Evolutionary conservation across 805 yeast species (phyloP), one percentile per base, ranked within the genome.

Genomic region (Grigorovia yakushimaensis): DNA sequence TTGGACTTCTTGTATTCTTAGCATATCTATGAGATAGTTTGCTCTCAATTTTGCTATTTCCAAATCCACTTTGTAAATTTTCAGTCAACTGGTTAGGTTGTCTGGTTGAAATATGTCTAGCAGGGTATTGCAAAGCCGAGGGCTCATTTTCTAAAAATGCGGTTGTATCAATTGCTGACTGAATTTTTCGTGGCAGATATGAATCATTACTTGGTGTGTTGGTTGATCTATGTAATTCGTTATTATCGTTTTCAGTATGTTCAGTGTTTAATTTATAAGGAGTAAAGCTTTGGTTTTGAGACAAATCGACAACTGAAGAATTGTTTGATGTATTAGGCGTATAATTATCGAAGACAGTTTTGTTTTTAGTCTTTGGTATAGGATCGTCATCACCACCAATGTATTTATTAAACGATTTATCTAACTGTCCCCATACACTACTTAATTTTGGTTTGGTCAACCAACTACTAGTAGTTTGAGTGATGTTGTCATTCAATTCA

Each of bases 351-450:
- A 84, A 83, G 0, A 81, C 79, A 10, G 83, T 84, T 37, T 70
- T 73, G 21, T 39, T 38, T n/a, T 42, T 10, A 6, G 47, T 19
- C 1, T 72, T 72, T 22, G 66, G 66, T 5, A 64, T 56, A 13
- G 62, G 60, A 15, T 61, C 69, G 35, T 84, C 95, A 43, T 91
- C 97, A 1, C 96, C 97, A 38, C 95, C 82, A 49, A 91, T 88
- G 63, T 82, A 80, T 61, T 80, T 81, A 60, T 77, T 81, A 58
- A 84, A 79, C 5, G 85, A 78, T 60, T 87, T 87, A 62, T 87
- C 95, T 41, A 87, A 65, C 40, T 84, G 89, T 10, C 93, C 91
- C 95, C 95, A 87, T 46, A 88, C 82, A 59, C 79, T 83, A 55
- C 88, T 95, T 45, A 87, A 70, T 54, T 78, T 81, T 21, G 83